Evolutionary conservation across 1,139 yeast species (phyloP).

Genomic region (Sugiyamaella pinicola): DNA sequence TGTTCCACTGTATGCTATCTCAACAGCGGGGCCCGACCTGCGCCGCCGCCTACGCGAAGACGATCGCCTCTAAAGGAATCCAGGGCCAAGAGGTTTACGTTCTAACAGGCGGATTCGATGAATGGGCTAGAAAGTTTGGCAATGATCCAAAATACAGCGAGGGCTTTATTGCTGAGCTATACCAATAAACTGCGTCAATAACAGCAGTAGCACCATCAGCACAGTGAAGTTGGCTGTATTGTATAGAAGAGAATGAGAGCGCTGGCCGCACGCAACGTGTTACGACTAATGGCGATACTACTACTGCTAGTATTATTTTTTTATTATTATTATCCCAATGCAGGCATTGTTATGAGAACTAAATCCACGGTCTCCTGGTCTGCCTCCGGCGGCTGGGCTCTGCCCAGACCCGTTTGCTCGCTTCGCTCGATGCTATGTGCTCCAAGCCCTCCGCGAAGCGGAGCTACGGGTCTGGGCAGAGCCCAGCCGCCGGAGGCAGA

Average conservation of each 20-base stretch:
- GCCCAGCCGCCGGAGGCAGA: constrained; percentile 10
- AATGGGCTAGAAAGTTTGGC: constrained; percentile 81
- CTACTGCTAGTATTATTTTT: not conserved
- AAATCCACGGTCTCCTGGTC: not conserved
- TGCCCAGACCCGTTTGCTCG: not conserved
- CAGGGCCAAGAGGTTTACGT: constrained; percentile 61
- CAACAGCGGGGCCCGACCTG: constrained; percentile 91
- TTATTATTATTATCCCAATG: not conserved
- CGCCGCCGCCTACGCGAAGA: constrained; percentile 66
- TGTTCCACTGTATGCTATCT: constrained; percentile 87
- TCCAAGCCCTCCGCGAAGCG: constrained; percentile 1
- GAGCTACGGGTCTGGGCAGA: not conserved
- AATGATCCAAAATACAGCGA: constrained; percentile 67
- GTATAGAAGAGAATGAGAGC: not conserved
- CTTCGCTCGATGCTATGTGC: not conserved
- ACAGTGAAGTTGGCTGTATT: not conserved
- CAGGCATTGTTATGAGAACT: constrained; percentile 2
- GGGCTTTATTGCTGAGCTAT: constrained; percentile 35
- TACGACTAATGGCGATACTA: constrained; percentile 1
- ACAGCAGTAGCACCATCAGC: too few species aligned
- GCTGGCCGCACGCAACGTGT: constrained; percentile 9
- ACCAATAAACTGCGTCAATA: constrained; percentile 25
- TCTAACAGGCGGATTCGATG: constrained; percentile 78
- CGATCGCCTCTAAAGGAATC: constrained; percentile 46
- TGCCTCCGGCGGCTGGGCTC: not conserved